Conservation (phyloP, 2,329 filamentous ascomycete species). For the Meredithiella fracta region DNA sequence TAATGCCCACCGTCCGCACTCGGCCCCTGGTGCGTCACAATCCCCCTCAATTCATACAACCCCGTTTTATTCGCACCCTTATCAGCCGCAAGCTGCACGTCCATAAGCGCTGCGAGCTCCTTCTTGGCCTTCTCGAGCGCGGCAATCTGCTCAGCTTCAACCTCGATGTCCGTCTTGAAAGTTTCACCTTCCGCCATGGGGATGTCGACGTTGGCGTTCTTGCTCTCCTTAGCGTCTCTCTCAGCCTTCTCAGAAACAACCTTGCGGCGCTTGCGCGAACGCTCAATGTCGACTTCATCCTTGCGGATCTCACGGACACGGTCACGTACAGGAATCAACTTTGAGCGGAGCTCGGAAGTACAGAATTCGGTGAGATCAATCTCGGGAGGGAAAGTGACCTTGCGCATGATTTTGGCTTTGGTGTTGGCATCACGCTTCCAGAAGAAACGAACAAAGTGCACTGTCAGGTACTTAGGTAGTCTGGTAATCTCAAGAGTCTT, state of each 20-base stretch:
- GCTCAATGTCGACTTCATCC: conserved; percentile 84
- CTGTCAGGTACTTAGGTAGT: conserved; percentile 84
- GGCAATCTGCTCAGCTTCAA: conserved; percentile 69
- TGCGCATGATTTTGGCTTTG: conserved; percentile 99
- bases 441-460: conserved; percentile 96
- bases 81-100: conserved; percentile 57
- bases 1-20: conserved; percentile 97
- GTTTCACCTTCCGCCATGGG: conserved; percentile 50
- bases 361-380: conserved; percentile 91
- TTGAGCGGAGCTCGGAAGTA: conserved; percentile 69
- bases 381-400: conserved; percentile 90
- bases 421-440: conserved; percentile 93
- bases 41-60: conserved; percentile 81
- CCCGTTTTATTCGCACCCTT: conserved; percentile 83
- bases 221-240: conserved; percentile 22
- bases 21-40: conserved; percentile 91
- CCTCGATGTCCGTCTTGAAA: conserved; percentile 87
- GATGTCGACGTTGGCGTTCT: conserved; percentile 43
- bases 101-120: conserved; percentile 65
- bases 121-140: conserved; percentile 69
- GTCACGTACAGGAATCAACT: conserved; percentile 81
- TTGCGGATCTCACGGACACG: conserved; percentile 91
- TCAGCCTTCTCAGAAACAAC: conserved; percentile 34
- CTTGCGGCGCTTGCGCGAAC: conserved; percentile 84
- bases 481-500: conserved; percentile 82